Conservation (phyloP, 2,329 filamentous ascomycete species). For the Colletotrichum cereale region DNA sequence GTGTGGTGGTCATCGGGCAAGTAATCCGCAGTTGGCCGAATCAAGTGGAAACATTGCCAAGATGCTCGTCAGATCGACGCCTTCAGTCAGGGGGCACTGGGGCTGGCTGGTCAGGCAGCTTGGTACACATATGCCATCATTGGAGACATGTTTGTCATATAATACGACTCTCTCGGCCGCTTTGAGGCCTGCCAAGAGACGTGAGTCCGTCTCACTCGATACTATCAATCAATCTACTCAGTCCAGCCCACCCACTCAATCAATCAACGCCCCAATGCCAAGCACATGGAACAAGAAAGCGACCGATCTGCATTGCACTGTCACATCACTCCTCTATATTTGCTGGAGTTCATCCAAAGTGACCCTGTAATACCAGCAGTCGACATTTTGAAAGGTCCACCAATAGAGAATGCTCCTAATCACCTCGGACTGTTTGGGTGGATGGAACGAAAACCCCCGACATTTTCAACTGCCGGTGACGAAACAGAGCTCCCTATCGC, state of each 20-base stretch:
- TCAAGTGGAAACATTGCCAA: not conserved
- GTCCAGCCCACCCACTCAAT: not conserved
- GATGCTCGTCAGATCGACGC: not conserved
- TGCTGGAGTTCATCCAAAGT: not conserved
- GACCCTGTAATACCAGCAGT: not conserved
- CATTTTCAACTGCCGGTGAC: not conserved
- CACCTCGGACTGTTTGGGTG: not conserved
- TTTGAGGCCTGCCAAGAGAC: not conserved
- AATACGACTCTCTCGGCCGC: not conserved
- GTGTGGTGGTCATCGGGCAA: not conserved
- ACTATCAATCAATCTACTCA: not conserved
- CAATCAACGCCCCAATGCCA: not conserved
- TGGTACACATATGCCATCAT: not conserved
- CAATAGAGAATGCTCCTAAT: not conserved
- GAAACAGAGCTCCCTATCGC: not conserved
- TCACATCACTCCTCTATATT: too few species aligned
- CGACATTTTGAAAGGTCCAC: not conserved
- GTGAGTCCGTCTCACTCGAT: not conserved
- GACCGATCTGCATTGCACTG: not conserved
- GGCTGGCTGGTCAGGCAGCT: not conserved
- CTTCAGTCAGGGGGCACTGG: not conserved
- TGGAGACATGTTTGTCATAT: not conserved
- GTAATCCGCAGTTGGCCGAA: not conserved
- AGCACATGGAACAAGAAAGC: not conserved
- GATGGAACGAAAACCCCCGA: not conserved